Evolutionary conservation across 139 green algal genomes (phyloP).

Genomic region (Chara braunii): DNA sequence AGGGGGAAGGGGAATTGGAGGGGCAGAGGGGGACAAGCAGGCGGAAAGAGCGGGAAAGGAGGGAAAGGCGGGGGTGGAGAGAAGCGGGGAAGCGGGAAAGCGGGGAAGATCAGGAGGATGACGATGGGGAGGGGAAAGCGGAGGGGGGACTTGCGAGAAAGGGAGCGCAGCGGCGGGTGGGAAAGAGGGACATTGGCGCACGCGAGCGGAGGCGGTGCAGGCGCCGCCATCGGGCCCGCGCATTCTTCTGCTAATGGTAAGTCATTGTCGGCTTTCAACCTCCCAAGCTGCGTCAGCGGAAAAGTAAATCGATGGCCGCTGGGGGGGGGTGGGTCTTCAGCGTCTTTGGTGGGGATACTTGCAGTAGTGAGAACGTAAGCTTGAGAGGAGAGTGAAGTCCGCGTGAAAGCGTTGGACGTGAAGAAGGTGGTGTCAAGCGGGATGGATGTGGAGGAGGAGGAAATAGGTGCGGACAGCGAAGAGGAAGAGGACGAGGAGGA

Average conservation of each 20-base stretch:
- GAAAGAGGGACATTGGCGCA: neutral
- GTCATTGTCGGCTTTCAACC: slow-evolving; percentile 50
- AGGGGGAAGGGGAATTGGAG: too few species aligned
- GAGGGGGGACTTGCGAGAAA: too few species aligned
- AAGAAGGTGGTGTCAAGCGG: slow-evolving; percentile 15
- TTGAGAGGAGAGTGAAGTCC: slow-evolving; percentile 17
- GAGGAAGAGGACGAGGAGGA: slow-evolving; percentile 23
- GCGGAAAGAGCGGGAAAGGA: too few species aligned
- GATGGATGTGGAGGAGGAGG: slow-evolving; percentile 48
- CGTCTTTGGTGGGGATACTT: neutral
- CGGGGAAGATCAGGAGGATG: too few species aligned
- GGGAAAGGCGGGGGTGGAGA: neutral
- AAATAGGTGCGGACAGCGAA: slow-evolving; percentile 8
- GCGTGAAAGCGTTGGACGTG: slow-evolving; percentile 12
- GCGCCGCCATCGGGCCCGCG: too few species aligned
- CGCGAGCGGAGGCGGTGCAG: slow-evolving; percentile 10
- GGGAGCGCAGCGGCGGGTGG: neutral
- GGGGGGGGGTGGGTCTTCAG: neutral
- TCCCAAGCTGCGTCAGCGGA: slow-evolving; percentile 42
- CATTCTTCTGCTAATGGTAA: too few species aligned
- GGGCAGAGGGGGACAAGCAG: too few species aligned
- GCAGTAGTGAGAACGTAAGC: neutral
- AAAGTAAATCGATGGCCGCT: neutral
- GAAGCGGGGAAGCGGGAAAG: slow-evolving; percentile 5
- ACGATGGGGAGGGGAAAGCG: too few species aligned